Base-by-base conservation (phyloP, 805 yeast genomes). In the Saturnispora ahearnii region DNA sequence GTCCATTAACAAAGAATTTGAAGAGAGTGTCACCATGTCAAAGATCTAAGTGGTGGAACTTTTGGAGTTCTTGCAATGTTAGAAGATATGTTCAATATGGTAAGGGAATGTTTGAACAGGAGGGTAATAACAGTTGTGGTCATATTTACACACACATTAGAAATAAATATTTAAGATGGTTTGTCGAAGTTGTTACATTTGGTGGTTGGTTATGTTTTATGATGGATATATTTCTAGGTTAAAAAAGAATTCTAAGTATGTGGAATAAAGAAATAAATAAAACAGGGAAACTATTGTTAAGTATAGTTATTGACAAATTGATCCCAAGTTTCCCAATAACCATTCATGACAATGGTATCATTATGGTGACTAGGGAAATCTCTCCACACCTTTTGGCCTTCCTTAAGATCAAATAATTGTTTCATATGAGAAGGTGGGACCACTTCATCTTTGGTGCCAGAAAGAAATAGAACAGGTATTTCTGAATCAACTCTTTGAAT, bases 41-140 rank as follows among this genome's bases (percentile, higher is more conserved):
- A 62, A 69, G 90, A 33, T 73, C 79, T 53, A 89, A 87, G 63
- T 88, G 96, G 96, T 91, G 96, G 93, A 90, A 91, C 61, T 73
- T 87, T 57, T 77, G 87, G 79, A 74, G 78, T 50, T 83, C 88
- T 2, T 91, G 99, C 67, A 84, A 84, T 10, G 79, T 90, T 6
- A 72, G 96, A 50, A 73, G 78, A 49, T 79, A 80, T 57, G 77
- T 84, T 48, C 81, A 84, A 54, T 78, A 84, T 72, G 98, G 97
- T 0, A 78, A 84, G 56, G 98, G 98, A 3, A 58, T 59, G 33
- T 77, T 87, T 9, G 97, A 91, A 61, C 78, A 82, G 53, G 96
- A 89, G 62, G 91, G 89, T 2, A 85, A 84, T 55, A 75, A 73
- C 49, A 77, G 83, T 54, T 89, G 96, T 64, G 96, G 95, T 2